Conservation (phyloP, 345 rosid genomes). For the Eucalyptus cloeziana region DNA sequence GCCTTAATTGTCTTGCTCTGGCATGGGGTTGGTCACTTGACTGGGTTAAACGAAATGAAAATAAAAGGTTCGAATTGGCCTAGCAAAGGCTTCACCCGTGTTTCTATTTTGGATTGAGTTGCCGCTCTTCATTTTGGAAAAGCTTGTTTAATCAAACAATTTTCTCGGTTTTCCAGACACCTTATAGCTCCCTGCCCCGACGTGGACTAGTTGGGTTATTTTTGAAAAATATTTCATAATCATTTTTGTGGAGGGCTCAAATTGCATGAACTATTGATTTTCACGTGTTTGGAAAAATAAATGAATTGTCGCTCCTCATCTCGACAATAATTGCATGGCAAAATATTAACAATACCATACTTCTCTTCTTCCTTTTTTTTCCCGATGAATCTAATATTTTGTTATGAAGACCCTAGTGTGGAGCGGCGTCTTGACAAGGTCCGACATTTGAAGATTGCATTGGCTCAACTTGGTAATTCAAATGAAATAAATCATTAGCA, state of each 20-base stretch:
- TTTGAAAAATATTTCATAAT: too few relatives aligned
- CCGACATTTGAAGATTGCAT: too few relatives aligned
- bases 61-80: neutral
- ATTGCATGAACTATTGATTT: too few relatives aligned
- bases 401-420: fast-evolving
- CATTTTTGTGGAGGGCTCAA: neutral
- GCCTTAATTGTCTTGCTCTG: neutral
- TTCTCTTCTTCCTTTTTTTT: neutral
- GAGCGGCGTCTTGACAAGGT: neutral
- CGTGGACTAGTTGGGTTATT: neutral
- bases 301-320: neutral
- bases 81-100: neutral
- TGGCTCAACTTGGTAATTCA: too few relatives aligned
- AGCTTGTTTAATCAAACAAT: neutral
- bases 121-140: neutral
- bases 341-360: neutral
- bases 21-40: neutral
- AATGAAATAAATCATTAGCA: too few relatives aligned
- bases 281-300: too few relatives aligned
- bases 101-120: too few relatives aligned
- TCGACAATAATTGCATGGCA: fast-evolving
- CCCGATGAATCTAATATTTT: neutral
- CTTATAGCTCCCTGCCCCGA: neutral
- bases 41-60: neutral
- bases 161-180: neutral